A percentile compares a stretch with the other conserved stretches of the same genome.
phyloP scores from a whole-genome alignment of 2,329 filamentous ascomycete species.

The Penicillium sp. region DNA sequence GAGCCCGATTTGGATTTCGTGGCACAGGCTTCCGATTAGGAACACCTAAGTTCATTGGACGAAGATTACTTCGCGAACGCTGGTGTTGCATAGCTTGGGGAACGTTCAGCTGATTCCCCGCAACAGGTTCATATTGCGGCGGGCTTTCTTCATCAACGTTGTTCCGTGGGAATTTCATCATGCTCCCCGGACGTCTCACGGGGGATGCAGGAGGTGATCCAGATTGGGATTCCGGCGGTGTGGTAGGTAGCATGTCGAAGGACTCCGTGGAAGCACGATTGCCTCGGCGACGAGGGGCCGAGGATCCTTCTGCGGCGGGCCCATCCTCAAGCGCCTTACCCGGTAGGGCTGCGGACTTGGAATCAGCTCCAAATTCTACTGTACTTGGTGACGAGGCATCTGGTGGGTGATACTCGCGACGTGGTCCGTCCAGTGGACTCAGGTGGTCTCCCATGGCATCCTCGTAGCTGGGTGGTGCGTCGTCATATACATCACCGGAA shows the following conservation, averaged over 20 bases:
- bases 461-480: constrained; percentile 90
- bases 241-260: constrained; percentile 34
- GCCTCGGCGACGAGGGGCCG: constrained; percentile 15
- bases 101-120: constrained; percentile 14
- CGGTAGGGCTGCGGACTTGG: constrained; percentile 27
- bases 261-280: constrained; percentile 31
- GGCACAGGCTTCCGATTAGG: constrained; percentile 34
- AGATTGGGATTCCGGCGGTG: constrained; percentile 29
- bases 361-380: constrained; percentile 33
- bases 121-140: constrained; percentile 26
- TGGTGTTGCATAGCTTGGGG: constrained; percentile 13
- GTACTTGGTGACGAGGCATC: constrained; percentile 25
- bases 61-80: constrained; percentile 20
- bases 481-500: constrained; percentile 42
- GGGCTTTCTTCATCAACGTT: constrained; percentile 24
- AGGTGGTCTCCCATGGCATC: constrained; percentile 77
- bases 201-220: constrained; percentile 28
- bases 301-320: constrained; percentile 17
- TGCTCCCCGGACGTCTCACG: constrained; percentile 26
- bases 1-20: constrained; percentile 11
- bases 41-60: constrained; percentile 32
- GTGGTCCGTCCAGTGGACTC: constrained; percentile 61
- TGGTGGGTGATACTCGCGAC: constrained; percentile 46
- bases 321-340: constrained; percentile 25
- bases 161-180: constrained; percentile 25